Conservation (phyloP, 108 stramenopile species). For the Nitzschia sp. region DNA sequence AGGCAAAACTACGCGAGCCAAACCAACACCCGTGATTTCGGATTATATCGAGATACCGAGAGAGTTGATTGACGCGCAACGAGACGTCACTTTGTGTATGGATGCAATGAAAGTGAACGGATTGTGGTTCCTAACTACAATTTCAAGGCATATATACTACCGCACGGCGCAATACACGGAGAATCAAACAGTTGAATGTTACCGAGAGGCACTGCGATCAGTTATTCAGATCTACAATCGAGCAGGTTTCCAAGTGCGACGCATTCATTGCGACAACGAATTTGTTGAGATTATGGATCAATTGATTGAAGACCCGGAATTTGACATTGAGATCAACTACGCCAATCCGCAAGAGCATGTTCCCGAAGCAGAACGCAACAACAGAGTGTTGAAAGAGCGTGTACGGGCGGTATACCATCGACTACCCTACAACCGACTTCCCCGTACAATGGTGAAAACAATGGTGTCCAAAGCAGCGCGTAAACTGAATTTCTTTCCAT, state of each 20-base stretch:
- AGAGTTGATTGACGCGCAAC: conserved; percentile 12
- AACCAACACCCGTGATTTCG: conserved; percentile 18
- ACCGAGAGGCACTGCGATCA: neutral
- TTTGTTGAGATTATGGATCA: conserved; percentile 11
- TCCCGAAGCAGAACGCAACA: conserved; percentile 36
- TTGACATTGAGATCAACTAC: neutral
- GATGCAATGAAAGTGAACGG: conserved; percentile 47
- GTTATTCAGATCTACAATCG: conserved; percentile 19
- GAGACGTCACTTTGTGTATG: conserved; percentile 25
- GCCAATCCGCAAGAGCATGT: conserved; percentile 34
- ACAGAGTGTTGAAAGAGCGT: conserved; percentile 48
- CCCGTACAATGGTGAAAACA: conserved; percentile 20
- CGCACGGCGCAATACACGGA: conserved; percentile 20
- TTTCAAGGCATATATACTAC: conserved; percentile 26
- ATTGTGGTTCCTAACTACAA: conserved; percentile 38
- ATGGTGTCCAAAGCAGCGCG: conserved; percentile 18
- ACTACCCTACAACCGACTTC: conserved; percentile 37
- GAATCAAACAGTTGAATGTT: neutral
- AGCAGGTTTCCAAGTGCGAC: conserved; percentile 20
- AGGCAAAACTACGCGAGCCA: conserved; percentile 37
- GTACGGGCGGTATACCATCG: conserved; percentile 22
- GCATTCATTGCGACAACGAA: conserved; percentile 20
- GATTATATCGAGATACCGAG: conserved; percentile 24
- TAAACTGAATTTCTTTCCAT: conserved; percentile 42
- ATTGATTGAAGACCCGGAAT: neutral